Conservation (phyloP, 2,329 filamentous ascomycete genomes). For the Penicillium decumbens region DNA sequence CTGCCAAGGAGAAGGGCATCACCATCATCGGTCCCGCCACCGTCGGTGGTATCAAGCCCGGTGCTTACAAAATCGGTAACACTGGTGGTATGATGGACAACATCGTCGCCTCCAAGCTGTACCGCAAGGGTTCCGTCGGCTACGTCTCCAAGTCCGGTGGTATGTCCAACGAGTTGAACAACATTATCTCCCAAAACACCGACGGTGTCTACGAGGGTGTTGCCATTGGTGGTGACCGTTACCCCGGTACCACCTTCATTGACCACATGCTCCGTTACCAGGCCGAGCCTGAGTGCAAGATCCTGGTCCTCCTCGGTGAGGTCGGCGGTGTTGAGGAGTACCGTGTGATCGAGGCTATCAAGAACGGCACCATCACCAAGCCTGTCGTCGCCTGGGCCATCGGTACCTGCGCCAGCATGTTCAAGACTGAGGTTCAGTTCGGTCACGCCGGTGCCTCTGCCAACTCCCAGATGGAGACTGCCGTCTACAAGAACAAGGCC, state of each 20-base stretch:
- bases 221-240: constrained; percentile 97
- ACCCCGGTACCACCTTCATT: constrained; percentile 98
- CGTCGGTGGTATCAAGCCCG: constrained; percentile 98
- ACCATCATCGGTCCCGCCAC: constrained; percentile 98
- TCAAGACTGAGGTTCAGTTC: constrained; percentile 99
- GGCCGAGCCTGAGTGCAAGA: constrained; percentile 95
- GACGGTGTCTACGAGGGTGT: constrained; percentile 99
- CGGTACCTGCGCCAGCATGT: constrained; percentile 98
- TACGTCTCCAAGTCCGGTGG: constrained; percentile 99
- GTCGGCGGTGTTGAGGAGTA: constrained; percentile 99
- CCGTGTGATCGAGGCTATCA: constrained; percentile 97
- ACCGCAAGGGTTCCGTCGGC: constrained; percentile 96
- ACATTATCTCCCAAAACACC: constrained; percentile 94
- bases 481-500: constrained; percentile 89
- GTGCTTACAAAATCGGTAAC: constrained; percentile 99
- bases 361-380: constrained; percentile 92
- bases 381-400: constrained; percentile 99
- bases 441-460: constrained; percentile 97
- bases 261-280: constrained; percentile 97
- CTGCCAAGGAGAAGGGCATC: constrained; percentile 96
- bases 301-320: constrained; percentile 90
- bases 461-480: constrained; percentile 99
- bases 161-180: constrained; percentile 99
- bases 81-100: constrained; percentile 99
- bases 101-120: constrained; percentile 99